Evolutionary conservation across 345 rosid genomes (phyloP).

Genomic region (Camelina laxa): DNA sequence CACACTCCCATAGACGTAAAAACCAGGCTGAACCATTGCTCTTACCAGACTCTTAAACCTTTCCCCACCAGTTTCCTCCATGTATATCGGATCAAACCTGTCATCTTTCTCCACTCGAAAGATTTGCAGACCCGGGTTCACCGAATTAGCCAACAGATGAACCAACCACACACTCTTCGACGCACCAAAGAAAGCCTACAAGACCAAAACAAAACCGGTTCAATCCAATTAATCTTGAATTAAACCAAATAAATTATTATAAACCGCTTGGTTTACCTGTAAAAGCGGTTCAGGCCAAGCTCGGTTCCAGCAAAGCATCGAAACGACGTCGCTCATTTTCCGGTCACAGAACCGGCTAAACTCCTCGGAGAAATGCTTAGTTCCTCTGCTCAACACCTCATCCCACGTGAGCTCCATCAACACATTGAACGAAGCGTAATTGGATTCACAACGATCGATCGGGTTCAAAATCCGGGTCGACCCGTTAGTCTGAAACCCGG

Average conservation of each 20-base stretch:
- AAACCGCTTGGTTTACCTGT: slow-evolving; percentile 49
- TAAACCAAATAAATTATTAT: not conserved
- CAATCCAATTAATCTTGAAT: not conserved
- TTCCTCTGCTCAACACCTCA: slow-evolving; percentile 80
- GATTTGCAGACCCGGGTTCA: slow-evolving; percentile 78
- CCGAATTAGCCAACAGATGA: slow-evolving; percentile 89
- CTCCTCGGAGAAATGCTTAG: slow-evolving; percentile 86
- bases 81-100: slow-evolving; percentile 71
- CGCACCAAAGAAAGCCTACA: slow-evolving; percentile 83
- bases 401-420: slow-evolving; percentile 81
- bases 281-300: slow-evolving; percentile 91
- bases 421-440: slow-evolving; percentile 60
- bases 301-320: slow-evolving; percentile 77
- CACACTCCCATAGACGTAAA: slow-evolving; percentile 76
- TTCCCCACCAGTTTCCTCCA: slow-evolving; percentile 83
- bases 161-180: slow-evolving; percentile 88
- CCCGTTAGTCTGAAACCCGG: slow-evolving; percentile 68
- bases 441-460: slow-evolving; percentile 68
- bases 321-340: slow-evolving; percentile 90
- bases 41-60: slow-evolving; percentile 64
- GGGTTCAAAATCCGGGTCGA: slow-evolving; percentile 70
- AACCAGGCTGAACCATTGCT: slow-evolving; percentile 91
- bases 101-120: slow-evolving; percentile 72
- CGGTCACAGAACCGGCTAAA: slow-evolving; percentile 86
- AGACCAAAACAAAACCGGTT: slow-evolving; percentile 10